Conservation (phyloP, 257 asterid genomes). For the Solanum verrucosum region DNA sequence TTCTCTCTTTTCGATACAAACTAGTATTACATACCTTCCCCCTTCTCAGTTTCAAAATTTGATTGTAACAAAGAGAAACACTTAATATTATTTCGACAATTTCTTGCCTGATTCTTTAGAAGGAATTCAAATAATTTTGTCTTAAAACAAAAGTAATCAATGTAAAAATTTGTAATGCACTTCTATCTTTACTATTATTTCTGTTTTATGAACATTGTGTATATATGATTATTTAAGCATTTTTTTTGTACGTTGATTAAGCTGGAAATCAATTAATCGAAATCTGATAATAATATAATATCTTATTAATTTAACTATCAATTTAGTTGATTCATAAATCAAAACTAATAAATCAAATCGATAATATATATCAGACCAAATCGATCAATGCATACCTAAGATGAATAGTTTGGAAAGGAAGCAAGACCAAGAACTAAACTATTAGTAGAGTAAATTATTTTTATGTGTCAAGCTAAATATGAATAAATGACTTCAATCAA, state of each 20-base stretch:
- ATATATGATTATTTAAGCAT: not conserved
- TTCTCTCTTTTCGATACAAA: too few species aligned
- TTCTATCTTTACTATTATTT: too few species aligned
- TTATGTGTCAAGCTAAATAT: not conserved
- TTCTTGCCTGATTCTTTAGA: not conserved
- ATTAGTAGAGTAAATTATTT: not conserved
- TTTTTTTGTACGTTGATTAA: too few species aligned
- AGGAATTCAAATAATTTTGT: not conserved
- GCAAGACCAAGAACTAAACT: not conserved
- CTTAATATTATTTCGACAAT: too few species aligned
- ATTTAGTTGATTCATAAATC: too few species aligned
- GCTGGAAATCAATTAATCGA: not conserved
- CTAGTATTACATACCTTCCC: not conserved
- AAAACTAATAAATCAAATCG: not conserved
- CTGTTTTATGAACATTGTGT: too few species aligned
- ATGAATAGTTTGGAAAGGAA: not conserved
- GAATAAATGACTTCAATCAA: not conserved
- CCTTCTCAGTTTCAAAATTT: not conserved
- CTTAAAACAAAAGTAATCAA: not conserved
- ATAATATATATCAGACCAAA: too few species aligned
- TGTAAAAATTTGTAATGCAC: not conserved
- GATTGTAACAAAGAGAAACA: not conserved
- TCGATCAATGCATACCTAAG: not conserved
- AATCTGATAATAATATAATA: too few species aligned
- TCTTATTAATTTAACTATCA: too few species aligned